Evolutionary conservation across 106 monocot species (phyloP).

Genomic region (Ottelia alismoides): DNA sequence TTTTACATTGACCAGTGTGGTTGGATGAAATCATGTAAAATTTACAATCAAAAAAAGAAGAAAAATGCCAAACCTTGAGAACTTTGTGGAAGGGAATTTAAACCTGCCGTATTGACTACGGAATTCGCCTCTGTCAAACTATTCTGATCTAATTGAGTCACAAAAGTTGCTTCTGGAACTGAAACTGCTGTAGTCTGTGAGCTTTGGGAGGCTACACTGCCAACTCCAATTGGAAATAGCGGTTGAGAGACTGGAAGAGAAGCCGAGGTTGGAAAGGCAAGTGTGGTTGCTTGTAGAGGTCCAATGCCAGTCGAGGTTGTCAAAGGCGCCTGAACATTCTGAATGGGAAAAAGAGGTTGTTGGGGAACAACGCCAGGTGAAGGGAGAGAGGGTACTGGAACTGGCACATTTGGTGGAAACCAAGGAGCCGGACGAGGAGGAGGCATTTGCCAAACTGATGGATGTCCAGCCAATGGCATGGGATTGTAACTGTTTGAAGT

Average conservation of each 20-base stretch:
- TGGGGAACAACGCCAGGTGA: slow-evolving; percentile 22
- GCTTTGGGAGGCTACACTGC: slow-evolving; percentile 19
- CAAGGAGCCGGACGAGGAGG: slow-evolving; percentile 48
- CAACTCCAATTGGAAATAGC: slow-evolving; percentile 62
- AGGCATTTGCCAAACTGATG: slow-evolving; percentile 49
- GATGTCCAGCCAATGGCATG: slow-evolving; percentile 29
- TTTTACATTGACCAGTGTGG: background rate
- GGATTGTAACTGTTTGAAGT: slow-evolving; percentile 91
- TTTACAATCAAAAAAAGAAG: background rate
- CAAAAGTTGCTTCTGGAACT: slow-evolving; percentile 13
- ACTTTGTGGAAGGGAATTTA: slow-evolving; percentile 13
- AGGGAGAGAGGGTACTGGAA: slow-evolving; percentile 24
- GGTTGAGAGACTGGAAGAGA: slow-evolving; percentile 56
- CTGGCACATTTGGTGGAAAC: slow-evolving; percentile 37
- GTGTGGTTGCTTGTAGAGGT: slow-evolving; percentile 28
- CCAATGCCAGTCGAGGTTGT: slow-evolving; percentile 25
- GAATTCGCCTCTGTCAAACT: slow-evolving; percentile 30
- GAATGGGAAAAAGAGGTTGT: slow-evolving; percentile 82
- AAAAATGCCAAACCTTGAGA: slow-evolving; percentile 31
- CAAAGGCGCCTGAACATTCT: slow-evolving; percentile 30
- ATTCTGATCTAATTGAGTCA: slow-evolving; percentile 14
- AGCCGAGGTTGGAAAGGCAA: slow-evolving; percentile 39
- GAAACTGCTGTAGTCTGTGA: slow-evolving; percentile 15
- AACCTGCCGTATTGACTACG: slow-evolving; percentile 1
- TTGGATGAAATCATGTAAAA: too few relatives aligned